Evolutionary conservation across 257 asterid species (phyloP), one percentile per base, ranked within the genome.

Genomic region (Pogostemon cablin): DNA sequence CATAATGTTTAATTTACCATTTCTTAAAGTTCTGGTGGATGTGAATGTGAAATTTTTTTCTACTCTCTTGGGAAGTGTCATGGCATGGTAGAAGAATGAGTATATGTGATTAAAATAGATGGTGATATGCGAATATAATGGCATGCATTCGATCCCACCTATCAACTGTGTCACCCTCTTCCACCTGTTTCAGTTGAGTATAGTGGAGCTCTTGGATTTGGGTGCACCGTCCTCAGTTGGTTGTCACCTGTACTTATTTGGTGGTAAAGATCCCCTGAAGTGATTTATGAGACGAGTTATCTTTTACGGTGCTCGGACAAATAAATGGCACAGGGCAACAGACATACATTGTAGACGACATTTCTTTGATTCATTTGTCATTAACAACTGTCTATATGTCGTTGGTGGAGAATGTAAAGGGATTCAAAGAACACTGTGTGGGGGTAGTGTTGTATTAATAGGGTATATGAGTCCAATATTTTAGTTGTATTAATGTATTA

Each of bases 341-440:
- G 86, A 81, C 69, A 81, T 81, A 83, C 83, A 78, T 20, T 72
- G 83, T n/a, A 72, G 83, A 68, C 62, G 86, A 12, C 81, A 81
- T 39, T 81, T 75, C 35, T 81, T 81, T 39, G 83, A 83, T 46
- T 75, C 75, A 53, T 81, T 83, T 60, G 86, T 81, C 4, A 81
- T 81, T 20, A 81, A 81, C 81, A 81, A 81, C 43, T 76, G 83
- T 64, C 61, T 81, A 70, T 81, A 78, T 62, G 86, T 78, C 15
- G 86, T 83, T 15, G 86, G 86, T 3, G 86, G 86, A 59, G 86
- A 81, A 57, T 72, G 67, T 7, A 83, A 81, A 59, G 86, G 81
- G 58, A 15, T 15, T 15, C 17, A 15, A 15, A 15, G 17, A 15
- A 15, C 17, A 15, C 17, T 15, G 17, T 15, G 17, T 15, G 17